Base-by-base conservation (phyloP, 805 yeast genomes). In the Candida awuae region DNA sequence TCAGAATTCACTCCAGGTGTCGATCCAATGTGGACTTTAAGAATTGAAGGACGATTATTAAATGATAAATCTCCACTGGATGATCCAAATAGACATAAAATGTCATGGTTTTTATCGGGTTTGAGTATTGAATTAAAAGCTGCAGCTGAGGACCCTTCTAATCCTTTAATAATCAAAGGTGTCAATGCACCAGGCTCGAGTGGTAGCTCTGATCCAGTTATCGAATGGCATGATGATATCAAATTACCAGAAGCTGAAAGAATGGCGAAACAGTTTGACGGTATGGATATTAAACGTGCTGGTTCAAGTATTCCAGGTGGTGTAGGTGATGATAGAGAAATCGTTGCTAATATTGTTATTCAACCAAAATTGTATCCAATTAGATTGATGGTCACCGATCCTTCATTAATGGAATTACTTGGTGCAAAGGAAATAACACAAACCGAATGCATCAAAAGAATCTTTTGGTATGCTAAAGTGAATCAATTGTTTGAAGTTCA, bases 201-300 rank as follows among this genome's bases (percentile, higher is more conserved):
- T 27, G 38, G 41, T 20, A 64, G 62, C 15, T 52, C 63, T 19
- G 58, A 53, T 45, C 51, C 66, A 64, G 62, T 82, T 12, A 75
- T 90, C 32, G 97, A 92, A 59, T 92, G 98, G 98, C 88, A 87
- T 59, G 88, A 81, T 48, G 81, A 78, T 42, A 47, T 60, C 10
- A 58, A 56, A 25, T 46, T 52, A 15, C 49, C 56, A 35, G 59
- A 59, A 32, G 35, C 47, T 10, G 60, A 61, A 46, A 52, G 59
- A 35, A 49, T 52, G 42, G 48, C 55, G 35, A 61, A 57, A 42
- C 66, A 77, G 38, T 90, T 90, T 56, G 97, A 92, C 59, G 97
- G 94, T 1, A 62, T 92, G 41, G 97, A 88, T 55, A 74, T 92
- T 40, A 82, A 82, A 53, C 75, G 98, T 52, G 65, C 71, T 14